Evolutionary conservation across 1,139 yeast species (phyloP), one percentile per base, ranked within the genome.

Genomic region (Debaryomyces subglobosus): DNA sequence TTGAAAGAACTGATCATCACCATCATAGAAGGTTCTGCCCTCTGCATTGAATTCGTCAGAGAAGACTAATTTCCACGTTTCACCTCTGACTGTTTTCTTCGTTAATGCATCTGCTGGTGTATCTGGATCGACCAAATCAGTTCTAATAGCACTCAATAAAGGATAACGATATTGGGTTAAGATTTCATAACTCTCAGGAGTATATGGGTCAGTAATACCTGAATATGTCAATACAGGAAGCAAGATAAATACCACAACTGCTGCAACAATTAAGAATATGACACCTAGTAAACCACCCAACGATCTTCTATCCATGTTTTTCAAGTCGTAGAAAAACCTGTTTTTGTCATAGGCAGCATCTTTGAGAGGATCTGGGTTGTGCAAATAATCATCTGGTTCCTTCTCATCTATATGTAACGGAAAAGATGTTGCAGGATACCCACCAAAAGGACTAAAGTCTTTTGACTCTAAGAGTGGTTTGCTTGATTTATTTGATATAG

Each of bases 381-480:
- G 97, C 54, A 91, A 65, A 61, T 89, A 90, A 64, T 91, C 97
- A 69, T 91, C 97, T 3, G 89, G 86, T 67, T 91, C 97, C 67
- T 88, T 88, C 60, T 91, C 97, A 50, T 90, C 96, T 54, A 91
- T 82, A 57, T 82, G 85, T 47, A 91, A 71, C 0, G 97, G 97
- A 71, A 91, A 91, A 1, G 90, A 81, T 5, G 89, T 77, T 4
- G 96, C 94, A 2, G 97, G 97, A 65, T 89, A 91, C 8, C 97
- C 97, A 47, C 97, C 97, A 72, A 91, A 91, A 1, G 97, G 97
- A 46, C 91, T 84, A 56, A 84, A 75, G 50, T 72, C 77, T 4
- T 68, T 53, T 32, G 4, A 67, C 55, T 29, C 58, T 53, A 25
- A 40, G 48, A 61, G 61, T 13, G 65, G 65, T 44, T 59, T 61